Percentiles rank a stretch among this genome's conserved stretches.
These are phyloP conservation scores for Phaeosphaeria sp. DNA, from an alignment of 2,329 filamentous ascomycete genomes.

Conservation along the genomic window DNA sequence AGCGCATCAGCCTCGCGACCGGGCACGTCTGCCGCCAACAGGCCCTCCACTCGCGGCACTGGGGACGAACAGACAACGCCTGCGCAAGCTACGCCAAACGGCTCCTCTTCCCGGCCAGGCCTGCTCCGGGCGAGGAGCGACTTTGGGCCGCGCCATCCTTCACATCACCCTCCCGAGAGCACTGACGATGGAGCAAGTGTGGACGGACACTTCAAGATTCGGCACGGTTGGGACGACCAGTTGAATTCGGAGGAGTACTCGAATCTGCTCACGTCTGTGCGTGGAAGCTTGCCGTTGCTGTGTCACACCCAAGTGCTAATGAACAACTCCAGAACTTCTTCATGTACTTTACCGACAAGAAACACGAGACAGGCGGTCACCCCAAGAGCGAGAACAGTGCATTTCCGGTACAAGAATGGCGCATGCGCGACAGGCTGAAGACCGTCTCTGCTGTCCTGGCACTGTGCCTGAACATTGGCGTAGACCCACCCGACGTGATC, in stretches of 20 bases:
- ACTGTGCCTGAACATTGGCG: conserved; percentile 94
- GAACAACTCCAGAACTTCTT: conserved; percentile 78
- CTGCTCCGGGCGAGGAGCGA: conserved; percentile 66
- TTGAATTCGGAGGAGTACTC: conserved; percentile 91
- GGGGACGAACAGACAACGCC: conserved; percentile 36
- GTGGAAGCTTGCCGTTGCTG: conserved; percentile 43
- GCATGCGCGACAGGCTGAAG: conserved; percentile 94
- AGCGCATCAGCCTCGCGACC: conserved; percentile 28
- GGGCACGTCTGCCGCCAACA: conserved; percentile 31
- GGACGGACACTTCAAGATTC: conserved; percentile 64
- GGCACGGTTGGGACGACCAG: conserved; percentile 92
- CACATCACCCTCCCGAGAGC: conserved; percentile 28
- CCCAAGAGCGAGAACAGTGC: conserved; percentile 67
- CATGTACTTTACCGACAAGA: conserved; percentile 99
- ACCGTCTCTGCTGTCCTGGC: conserved; percentile 94
- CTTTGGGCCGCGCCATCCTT: conserved; percentile 57
- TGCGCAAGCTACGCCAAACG: conserved; percentile 61
- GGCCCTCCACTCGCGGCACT: conserved; percentile 21
- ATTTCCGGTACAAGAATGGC: conserved; percentile 84
- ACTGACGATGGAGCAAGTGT: conserved; percentile 50
- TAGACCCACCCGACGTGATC: conserved; percentile 95
- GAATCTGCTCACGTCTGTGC: conserved; percentile 79
- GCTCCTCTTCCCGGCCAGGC: conserved; percentile 50
- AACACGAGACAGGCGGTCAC: conserved; percentile 92
- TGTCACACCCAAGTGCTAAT: conserved; percentile 11